Percentiles rank a stretch among this genome's conserved stretches.
These are phyloP conservation scores for Leccinum pallidistipes DNA, from an alignment of 1,284 basidiomycete genomes.

Conservation along the genomic window DNA sequence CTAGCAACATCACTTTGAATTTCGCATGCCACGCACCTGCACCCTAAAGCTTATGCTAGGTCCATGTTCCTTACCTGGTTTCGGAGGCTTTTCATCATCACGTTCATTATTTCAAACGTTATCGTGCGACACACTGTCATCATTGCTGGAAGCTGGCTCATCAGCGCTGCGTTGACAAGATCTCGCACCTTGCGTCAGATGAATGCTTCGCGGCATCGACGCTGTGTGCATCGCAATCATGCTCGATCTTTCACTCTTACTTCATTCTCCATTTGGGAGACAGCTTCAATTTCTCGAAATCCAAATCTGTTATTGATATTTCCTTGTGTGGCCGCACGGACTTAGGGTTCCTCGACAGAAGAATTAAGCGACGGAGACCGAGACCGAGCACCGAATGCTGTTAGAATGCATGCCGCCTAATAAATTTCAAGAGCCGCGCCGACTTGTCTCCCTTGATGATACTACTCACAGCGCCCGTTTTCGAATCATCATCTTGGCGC, in stretches of 20 bases:
- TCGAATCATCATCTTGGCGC: neutral
- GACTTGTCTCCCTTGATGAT: neutral
- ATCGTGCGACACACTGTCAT: neutral
- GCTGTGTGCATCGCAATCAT: neutral
- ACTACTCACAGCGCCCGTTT: neutral
- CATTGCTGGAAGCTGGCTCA: neutral
- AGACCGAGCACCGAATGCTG: neutral
- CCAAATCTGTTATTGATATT: neutral
- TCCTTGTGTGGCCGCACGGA: neutral
- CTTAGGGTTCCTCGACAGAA: neutral
- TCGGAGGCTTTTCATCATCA: neutral
- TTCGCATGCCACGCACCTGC: neutral
- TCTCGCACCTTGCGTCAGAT: neutral
- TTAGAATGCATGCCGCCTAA: neutral
- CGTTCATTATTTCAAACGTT: neutral
- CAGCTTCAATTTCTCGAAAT: neutral
- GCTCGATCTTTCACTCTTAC: neutral
- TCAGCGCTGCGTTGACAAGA: neutral
- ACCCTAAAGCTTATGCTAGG: neutral
- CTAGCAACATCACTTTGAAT: neutral
- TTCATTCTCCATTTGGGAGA: conserved; percentile 4
- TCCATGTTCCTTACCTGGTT: neutral
- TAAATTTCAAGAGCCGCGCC: neutral
- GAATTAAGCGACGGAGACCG: neutral
- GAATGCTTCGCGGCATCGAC: neutral